These are phyloP conservation scores for Ogataea corticis DNA, from an alignment of 805 yeast genomes.

Conservation along the genomic window DNA sequence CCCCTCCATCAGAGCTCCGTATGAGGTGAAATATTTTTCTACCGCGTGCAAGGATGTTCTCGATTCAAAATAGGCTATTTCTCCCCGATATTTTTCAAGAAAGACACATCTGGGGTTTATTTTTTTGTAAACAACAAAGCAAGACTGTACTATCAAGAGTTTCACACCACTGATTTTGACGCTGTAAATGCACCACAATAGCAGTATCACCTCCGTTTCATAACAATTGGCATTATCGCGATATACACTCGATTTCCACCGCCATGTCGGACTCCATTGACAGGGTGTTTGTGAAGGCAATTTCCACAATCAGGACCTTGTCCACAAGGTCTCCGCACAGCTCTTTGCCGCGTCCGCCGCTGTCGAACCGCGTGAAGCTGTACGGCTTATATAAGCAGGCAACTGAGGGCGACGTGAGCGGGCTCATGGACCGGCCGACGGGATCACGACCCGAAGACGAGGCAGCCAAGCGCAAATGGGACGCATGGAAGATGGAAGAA, in stretches of 20 bases:
- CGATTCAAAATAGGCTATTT: constrained; percentile 4
- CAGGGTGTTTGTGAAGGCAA: constrained; percentile 80
- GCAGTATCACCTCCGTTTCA: background rate
- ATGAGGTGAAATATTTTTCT: background rate
- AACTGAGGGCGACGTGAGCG: constrained; percentile 80
- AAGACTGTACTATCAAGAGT: background rate
- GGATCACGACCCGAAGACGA: constrained; percentile 63
- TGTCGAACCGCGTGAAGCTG: constrained; percentile 62
- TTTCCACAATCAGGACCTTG: constrained; percentile 72
- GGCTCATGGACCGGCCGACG: constrained; percentile 63
- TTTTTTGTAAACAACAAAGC: background rate
- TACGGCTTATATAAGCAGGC: constrained; percentile 89
- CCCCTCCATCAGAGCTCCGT: no score
- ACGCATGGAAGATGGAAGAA: constrained; percentile 78
- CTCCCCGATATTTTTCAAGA: background rate
- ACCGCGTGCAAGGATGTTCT: background rate
- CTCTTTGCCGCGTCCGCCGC: constrained; percentile 74
- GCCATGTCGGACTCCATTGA: constrained; percentile 60
- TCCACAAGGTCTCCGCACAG: constrained; percentile 64
- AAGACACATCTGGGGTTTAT: constrained; percentile 2
- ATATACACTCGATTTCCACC: background rate
- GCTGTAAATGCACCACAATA: background rate
- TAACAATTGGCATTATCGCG: background rate
- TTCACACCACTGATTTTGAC: no score
- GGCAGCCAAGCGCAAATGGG: constrained; percentile 74